phyloP scores from a whole-genome alignment of 2,329 filamentous ascomycete genomes.

The Stagonosporopsis tanaceti region DNA sequence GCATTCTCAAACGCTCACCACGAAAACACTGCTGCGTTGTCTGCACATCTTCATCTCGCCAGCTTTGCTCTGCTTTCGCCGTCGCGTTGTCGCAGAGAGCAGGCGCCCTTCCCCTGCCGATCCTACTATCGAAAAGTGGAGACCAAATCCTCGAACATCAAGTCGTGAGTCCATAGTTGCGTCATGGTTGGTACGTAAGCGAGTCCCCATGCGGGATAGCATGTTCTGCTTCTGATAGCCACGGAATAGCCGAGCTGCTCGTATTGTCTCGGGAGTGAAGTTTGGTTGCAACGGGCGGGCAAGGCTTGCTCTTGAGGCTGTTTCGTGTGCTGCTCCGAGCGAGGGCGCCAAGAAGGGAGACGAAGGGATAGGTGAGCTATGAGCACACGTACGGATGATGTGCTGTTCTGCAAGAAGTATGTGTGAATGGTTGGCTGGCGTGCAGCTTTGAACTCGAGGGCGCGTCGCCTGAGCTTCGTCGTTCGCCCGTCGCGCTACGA shows the following conservation, averaged over 20 bases:
- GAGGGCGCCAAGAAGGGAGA: background rate
- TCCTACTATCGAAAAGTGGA: constrained; percentile 27
- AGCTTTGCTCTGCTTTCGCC: constrained; percentile 1
- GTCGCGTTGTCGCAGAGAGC: constrained; percentile 6
- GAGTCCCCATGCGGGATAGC: constrained; percentile 1
- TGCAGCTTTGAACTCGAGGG: constrained; percentile 16
- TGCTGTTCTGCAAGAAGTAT: constrained; percentile 7
- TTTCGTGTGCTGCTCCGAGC: constrained; percentile 6
- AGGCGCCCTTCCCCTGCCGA: constrained; percentile 28
- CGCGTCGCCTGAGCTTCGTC: constrained; percentile 25
- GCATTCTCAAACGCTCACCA: constrained; percentile 8
- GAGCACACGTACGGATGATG: constrained; percentile 1
- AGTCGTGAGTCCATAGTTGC: constrained; percentile 16
- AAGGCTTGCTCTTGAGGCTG: constrained; percentile 6
- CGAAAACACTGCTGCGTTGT: constrained; percentile 5
- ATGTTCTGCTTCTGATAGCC: constrained; percentile 4
- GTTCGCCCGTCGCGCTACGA: background rate
- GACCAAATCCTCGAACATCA: constrained; percentile 1
- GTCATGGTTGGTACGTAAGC: constrained; percentile 18
- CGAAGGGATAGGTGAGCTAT: background rate
- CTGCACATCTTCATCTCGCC: constrained; percentile 19
- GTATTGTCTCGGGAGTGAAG: constrained; percentile 4
- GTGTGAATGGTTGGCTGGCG: constrained; percentile 10
- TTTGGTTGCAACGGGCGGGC: constrained; percentile 8
- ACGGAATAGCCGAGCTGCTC: constrained; percentile 10